Evolutionary conservation across 306 rosid species (phyloP), one percentile per base, ranked within the genome.

Genomic region (Gleditsia sinensis): DNA sequence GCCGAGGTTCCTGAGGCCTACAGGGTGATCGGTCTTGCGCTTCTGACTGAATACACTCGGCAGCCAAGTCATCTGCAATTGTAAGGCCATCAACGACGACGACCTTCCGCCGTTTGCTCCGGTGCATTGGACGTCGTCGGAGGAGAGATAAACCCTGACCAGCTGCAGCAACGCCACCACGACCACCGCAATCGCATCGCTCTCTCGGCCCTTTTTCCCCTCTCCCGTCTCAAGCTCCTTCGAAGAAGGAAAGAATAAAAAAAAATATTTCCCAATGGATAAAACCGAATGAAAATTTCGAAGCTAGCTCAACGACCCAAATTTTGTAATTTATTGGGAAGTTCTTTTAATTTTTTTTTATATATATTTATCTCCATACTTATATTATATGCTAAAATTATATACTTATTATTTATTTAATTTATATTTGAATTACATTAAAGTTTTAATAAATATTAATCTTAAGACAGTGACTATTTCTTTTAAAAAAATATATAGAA

Each of bases 11-110:
- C 32, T 80, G 54, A 95, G 93, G 67, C 99, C 99, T 77, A 95
- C 67, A 3, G 99, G 99, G 48, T 89, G 91, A 71, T 91, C 89
- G 63, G 68, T 85, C 80, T 81, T 89, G 55, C 97, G 94, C 82
- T 92, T 92, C 61, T 83, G 93, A 85, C 93, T 82, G 82, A 88
- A 87, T 78, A 90, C 80, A 86, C 79, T 94, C 93, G 98, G 91
- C 81, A 90, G 96, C 99, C 96, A 95, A 82, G 88, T 88, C 99
- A 95, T 95, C 72, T 95, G 96, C 87, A 89, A 78, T 72, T 83
- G 88, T 88, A 86, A 37, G 90, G 96, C 99, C 99, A 92, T 95
- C 91, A 95, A 88, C 78, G 72, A 48, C 67, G 82, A 62, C 91
- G 89, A 73, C 88, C 81, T 71, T 28, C 78, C 59, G 25, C 74